phyloP scores from a whole-genome alignment of 139 green algal genomes.

The Haematococcus sp. region DNA sequence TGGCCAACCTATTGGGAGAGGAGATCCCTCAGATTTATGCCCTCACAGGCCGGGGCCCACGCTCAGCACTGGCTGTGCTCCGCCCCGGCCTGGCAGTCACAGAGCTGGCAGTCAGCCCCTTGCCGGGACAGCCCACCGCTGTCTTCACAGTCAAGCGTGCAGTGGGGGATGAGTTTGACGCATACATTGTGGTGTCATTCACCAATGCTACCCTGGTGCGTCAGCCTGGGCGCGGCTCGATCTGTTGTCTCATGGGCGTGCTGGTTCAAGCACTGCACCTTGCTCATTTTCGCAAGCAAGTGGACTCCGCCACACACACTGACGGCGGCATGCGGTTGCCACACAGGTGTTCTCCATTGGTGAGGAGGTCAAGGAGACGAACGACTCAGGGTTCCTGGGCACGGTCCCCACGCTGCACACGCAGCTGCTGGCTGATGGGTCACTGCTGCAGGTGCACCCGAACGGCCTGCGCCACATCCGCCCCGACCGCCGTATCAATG shows the following conservation, averaged over 20 bases:
- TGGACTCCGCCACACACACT: background rate
- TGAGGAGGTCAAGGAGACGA: conserved; percentile 97
- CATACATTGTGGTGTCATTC: conserved; percentile 98
- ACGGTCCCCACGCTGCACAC: conserved; percentile 74
- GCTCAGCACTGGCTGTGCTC: conserved; percentile 84
- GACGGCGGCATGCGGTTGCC: background rate
- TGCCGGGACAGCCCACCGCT: conserved; percentile 86
- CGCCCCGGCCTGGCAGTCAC: conserved; percentile 87
- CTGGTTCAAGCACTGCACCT: background rate
- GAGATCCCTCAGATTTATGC: conserved; percentile 93
- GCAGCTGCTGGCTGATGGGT: conserved; percentile 89
- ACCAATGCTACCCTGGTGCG: conserved; percentile 91
- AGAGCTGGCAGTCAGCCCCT: conserved; percentile 87
- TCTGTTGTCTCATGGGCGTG: background rate
- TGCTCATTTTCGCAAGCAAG: background rate
- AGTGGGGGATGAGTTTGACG: conserved; percentile 80
- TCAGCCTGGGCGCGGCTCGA: background rate
- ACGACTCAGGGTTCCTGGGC: conserved; percentile 88
- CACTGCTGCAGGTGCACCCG: conserved; percentile 91
- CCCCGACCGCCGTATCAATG: conserved; percentile 88
- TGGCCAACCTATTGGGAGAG: conserved; percentile 83
- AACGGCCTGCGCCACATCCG: conserved; percentile 90
- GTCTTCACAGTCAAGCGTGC: conserved; percentile 84
- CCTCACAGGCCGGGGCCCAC: conserved; percentile 75
- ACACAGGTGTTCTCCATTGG: conserved; percentile 72